A percentile compares a stretch with the other conserved stretches of the same genome.
These are phyloP conservation scores for Cyberlindnera bimundalis DNA, from an alignment of 805 yeast genomes.

Conservation along the genomic window DNA sequence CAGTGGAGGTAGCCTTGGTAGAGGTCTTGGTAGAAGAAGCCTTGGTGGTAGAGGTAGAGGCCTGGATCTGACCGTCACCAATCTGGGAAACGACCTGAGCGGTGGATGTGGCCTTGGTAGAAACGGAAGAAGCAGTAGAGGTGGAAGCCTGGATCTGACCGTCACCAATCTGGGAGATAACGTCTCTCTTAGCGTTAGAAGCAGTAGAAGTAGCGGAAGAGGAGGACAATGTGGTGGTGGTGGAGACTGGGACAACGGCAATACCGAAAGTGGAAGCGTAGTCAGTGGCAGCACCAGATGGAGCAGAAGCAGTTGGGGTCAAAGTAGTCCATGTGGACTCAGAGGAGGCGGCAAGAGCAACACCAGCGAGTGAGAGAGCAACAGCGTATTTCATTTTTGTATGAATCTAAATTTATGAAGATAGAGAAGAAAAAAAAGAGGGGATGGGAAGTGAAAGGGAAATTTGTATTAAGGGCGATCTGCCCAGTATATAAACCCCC, in stretches of 20 bases:
- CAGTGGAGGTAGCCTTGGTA: constrained; percentile 7
- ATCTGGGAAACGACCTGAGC: constrained; percentile 39
- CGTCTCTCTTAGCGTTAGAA: constrained; percentile 28
- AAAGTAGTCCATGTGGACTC: constrained; percentile 62
- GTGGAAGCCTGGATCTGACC: constrained; percentile 50
- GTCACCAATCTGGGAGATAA: constrained; percentile 46
- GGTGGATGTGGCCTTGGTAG: constrained; percentile 12
- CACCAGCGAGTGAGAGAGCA: constrained; percentile 38
- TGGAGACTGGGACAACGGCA: constrained; percentile 46
- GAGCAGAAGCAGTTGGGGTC: constrained; percentile 55
- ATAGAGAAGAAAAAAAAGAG: no score
- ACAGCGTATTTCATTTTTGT: constrained; percentile 24
- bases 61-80: constrained; percentile 58
- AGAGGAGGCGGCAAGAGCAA: constrained; percentile 57
- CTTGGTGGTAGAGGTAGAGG: constrained; percentile 28
- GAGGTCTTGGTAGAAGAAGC: constrained; percentile 6
- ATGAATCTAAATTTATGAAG: neutral
- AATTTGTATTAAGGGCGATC: neutral
- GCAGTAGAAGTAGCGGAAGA: constrained; percentile 20
- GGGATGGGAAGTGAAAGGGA: no score
- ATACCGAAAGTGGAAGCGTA: constrained; percentile 62
- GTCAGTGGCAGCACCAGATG: constrained; percentile 54
- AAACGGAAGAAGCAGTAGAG: constrained; percentile 22
- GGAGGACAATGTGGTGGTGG: constrained; percentile 5
- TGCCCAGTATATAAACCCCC: no score